Evolutionary conservation across 495 filamentous ascomycete genomes (phyloP).

Genomic region (Melanomma pulvis-pyrius): DNA sequence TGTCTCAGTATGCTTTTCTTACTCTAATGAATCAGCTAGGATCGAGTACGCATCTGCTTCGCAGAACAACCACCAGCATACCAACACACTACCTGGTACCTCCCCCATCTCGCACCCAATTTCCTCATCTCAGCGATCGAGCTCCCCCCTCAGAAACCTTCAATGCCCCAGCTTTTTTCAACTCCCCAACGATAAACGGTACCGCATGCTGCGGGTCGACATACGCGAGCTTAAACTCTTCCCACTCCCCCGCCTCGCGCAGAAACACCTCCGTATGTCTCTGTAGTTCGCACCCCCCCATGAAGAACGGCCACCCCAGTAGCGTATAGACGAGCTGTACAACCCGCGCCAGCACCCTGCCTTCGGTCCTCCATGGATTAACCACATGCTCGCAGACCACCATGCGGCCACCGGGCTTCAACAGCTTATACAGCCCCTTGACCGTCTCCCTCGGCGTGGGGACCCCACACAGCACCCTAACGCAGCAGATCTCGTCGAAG

Average conservation of each 20-base stretch:
- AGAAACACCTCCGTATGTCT: constrained; percentile 39
- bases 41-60: too few relatives aligned
- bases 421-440: constrained; percentile 39
- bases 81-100: too few relatives aligned
- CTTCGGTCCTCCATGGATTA: constrained; percentile 40
- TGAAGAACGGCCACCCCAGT: constrained; percentile 44
- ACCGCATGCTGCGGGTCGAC: constrained; percentile 27
- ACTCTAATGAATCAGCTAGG: too few relatives aligned
- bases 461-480: constrained; percentile 48
- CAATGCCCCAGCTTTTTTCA: constrained; percentile 36
- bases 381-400: constrained; percentile 48
- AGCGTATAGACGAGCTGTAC: constrained; percentile 38
- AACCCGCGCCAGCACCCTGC: constrained; percentile 30
- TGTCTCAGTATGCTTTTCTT: neutral
- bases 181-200: constrained; percentile 36
- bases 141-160: too few relatives aligned
- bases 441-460: constrained; percentile 40
- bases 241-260: constrained; percentile 37
- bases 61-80: too few relatives aligned
- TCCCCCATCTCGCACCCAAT: too few relatives aligned
- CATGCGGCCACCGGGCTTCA: constrained; percentile 50
- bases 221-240: constrained; percentile 32
- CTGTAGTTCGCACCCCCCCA: constrained; percentile 43
- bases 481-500: constrained; percentile 47
- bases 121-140: too few relatives aligned